Conservation (phyloP, 306 rosid genomes). For the Sicyos edulis region DNA sequence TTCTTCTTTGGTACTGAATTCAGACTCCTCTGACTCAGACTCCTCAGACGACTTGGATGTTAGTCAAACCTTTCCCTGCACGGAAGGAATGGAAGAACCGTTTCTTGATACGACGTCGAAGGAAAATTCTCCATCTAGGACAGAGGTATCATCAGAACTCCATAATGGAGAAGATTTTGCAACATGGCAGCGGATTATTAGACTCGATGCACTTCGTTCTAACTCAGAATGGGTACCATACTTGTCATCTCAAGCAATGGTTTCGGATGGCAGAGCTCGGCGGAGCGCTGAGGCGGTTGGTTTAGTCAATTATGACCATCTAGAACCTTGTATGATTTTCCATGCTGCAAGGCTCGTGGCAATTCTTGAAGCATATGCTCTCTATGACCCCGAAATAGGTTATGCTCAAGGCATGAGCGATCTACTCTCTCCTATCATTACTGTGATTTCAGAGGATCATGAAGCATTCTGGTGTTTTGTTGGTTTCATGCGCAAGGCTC, state of each 20-base stretch:
- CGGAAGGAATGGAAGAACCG: constrained; percentile 39
- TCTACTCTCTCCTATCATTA: constrained; percentile 82
- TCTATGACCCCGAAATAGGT: constrained; percentile 91
- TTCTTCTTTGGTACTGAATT: constrained; percentile 48
- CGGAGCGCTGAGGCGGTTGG: constrained; percentile 89
- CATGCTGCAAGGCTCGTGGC: constrained; percentile 97
- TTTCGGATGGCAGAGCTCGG: constrained; percentile 55
- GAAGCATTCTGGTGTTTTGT: constrained; percentile 99
- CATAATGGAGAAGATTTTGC: constrained; percentile 62
- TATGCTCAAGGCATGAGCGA: constrained; percentile 99
- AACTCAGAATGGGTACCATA: constrained; percentile 79
- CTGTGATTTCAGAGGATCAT: constrained; percentile 73
- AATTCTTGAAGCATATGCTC: constrained; percentile 98
- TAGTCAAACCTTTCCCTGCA: constrained; percentile 49
- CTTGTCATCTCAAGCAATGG: constrained; percentile 57
- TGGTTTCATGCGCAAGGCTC: constrained; percentile 97
- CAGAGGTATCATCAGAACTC: constrained; percentile 36
- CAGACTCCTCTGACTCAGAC: constrained; percentile 82
- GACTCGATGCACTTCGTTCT: constrained; percentile 92
- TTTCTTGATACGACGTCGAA: constrained; percentile 32
- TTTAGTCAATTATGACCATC: constrained; percentile 77
- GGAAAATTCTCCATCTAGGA: constrained; percentile 51
- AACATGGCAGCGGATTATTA: constrained; percentile 93
- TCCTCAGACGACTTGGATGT: constrained; percentile 74
- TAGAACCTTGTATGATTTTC: constrained; percentile 74